Conservation (phyloP, 495 filamentous ascomycete species). For the Xylaria flabelliformis region DNA sequence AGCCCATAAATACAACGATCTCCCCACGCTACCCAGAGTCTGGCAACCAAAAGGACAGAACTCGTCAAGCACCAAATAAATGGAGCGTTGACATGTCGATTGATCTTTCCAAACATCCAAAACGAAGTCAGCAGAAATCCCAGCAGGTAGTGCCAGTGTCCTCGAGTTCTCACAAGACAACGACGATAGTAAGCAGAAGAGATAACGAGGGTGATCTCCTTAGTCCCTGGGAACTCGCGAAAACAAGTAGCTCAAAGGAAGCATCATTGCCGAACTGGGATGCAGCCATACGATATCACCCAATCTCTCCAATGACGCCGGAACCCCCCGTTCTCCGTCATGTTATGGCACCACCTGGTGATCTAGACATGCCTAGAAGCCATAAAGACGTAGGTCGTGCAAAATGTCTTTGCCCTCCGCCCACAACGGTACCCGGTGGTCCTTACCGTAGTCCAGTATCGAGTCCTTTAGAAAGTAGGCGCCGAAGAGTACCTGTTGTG, state of each 20-base stretch:
- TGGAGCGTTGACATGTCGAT: conserved; percentile 49
- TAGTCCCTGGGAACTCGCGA: conserved; percentile 68
- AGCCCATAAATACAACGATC: conserved; percentile 22
- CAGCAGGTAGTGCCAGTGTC: conserved; percentile 21
- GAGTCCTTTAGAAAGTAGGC: conserved; percentile 23
- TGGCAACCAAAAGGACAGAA: background rate
- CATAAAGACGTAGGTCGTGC: conserved; percentile 21
- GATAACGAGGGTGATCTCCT: conserved; percentile 36
- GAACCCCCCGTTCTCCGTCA: conserved; percentile 40
- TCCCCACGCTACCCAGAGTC: background rate
- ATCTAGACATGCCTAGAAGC: conserved; percentile 37
- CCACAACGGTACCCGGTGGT: conserved; percentile 30
- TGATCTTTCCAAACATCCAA: conserved; percentile 37
- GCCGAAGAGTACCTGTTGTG: background rate
- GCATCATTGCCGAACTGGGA: background rate
- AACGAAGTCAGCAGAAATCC: conserved; percentile 29
- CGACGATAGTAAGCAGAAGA: conserved; percentile 30
- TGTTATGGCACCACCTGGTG: conserved; percentile 35
- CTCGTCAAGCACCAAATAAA: conserved; percentile 28
- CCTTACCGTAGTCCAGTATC: conserved; percentile 38
- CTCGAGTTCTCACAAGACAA: conserved; percentile 19
- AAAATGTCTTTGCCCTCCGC: background rate
- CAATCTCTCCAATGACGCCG: conserved; percentile 27
- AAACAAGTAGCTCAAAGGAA: conserved; percentile 53
- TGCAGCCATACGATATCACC: background rate